phyloP scores from a whole-genome alignment of 371 early-diverging fungal species.

The Amoeboaphelidium protococcarum region DNA sequence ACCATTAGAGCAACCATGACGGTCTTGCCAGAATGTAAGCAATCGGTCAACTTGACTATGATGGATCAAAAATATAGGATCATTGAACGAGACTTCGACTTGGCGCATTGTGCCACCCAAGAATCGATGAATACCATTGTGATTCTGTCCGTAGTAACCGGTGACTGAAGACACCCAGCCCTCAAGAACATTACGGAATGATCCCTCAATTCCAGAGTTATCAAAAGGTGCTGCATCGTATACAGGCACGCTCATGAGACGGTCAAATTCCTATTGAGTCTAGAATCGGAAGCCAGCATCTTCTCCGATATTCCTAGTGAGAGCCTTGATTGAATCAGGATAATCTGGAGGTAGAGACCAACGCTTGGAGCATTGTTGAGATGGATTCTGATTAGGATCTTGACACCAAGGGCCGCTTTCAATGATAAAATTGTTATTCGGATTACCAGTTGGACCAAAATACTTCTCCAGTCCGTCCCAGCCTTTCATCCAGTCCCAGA shows the following conservation, averaged over 20 bases:
- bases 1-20: not conserved
- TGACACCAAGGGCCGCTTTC: not conserved
- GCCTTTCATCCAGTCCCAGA: not conserved
- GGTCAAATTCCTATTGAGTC: not conserved
- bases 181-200: not conserved
- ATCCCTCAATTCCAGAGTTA: not conserved
- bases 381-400: not conserved
- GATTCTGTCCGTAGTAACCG: not conserved
- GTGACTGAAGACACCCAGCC: not conserved
- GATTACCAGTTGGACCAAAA: not conserved
- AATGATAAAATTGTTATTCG: not conserved
- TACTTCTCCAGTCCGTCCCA: not conserved
- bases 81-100: not conserved
- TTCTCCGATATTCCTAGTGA: not conserved
- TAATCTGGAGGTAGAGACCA: not conserved
- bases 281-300: not conserved
- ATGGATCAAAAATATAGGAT: not conserved
- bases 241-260: not conserved
- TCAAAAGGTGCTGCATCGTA: not conserved
- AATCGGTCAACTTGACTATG: not conserved
- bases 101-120: not conserved
- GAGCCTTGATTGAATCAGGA: not conserved
- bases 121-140: not conserved
- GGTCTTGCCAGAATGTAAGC: not conserved
- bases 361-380: not conserved